Conservation (phyloP, 2,329 filamentous ascomycete genomes). For the Arthrobotrys iridis region DNA sequence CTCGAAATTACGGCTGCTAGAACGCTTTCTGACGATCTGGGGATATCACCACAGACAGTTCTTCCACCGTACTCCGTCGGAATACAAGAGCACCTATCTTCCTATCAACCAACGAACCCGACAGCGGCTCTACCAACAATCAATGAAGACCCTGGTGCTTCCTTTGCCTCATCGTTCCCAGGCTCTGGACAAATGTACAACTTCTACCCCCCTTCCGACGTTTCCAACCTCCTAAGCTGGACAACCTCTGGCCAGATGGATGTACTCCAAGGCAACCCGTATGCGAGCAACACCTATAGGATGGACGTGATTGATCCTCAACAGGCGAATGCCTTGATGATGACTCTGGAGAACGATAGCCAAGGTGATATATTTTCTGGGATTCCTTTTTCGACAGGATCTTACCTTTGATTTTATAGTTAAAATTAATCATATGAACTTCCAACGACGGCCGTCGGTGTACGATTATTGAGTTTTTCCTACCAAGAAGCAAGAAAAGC, state of each 20-base stretch:
- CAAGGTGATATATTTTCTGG: conserved; percentile 56
- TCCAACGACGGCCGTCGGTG: conserved; percentile 53
- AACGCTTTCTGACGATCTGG: conserved; percentile 43
- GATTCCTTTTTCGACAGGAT: conserved; percentile 54
- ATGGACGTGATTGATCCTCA: conserved; percentile 53
- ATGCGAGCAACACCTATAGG: conserved; percentile 48
- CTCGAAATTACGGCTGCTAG: conserved; percentile 8
- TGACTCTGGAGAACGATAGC: conserved; percentile 53
- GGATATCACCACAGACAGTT: conserved; percentile 47
- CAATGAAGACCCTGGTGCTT: conserved; percentile 14
- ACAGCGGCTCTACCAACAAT: conserved; percentile 32
- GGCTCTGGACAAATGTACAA: conserved; percentile 44
- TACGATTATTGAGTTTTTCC: conserved; percentile 53
- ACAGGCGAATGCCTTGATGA: conserved; percentile 53
- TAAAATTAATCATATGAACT: conserved; percentile 54
- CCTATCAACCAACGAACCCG: conserved; percentile 33
- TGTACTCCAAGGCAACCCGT: conserved; percentile 47
- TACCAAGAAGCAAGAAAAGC: conserved; percentile 20
- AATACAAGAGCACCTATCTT: conserved; percentile 28
- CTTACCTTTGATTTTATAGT: conserved; percentile 55
- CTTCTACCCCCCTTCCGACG: conserved; percentile 41
- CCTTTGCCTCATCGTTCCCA: conserved; percentile 30
- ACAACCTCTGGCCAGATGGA: conserved; percentile 44
- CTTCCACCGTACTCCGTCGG: conserved; percentile 31
- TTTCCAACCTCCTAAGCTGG: conserved; percentile 43